Base-by-base conservation (phyloP, 352 stramenopile species). In the Globisporangium camurandrum region DNA sequence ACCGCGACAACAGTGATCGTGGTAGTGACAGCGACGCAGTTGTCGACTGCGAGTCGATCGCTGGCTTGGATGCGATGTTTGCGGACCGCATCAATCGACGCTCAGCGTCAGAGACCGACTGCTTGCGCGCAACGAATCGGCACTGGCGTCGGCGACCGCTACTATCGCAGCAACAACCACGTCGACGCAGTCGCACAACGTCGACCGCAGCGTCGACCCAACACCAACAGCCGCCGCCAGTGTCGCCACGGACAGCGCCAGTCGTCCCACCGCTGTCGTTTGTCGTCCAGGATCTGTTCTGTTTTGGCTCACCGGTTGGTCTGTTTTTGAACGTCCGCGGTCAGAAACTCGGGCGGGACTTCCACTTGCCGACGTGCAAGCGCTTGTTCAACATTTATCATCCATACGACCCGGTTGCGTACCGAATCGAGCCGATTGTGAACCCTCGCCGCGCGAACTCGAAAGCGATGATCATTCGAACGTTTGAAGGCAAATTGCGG, bases 351-450 rank as follows among this genome's bases (percentile, higher is more conserved):
- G 73, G 77, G 31, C 64, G 61, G 2, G 52, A 75, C 27, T 96
- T 93, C 46, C 59, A 55, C 34, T 66, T 97, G 14, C 80, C 81
- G 28, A 92, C 83, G 8, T 95, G 85, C 58, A 61, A 61, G 12
- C 69, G 75, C 19, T 51, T 97, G 20, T 98, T 96, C 66, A 98
- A 98, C 61, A 96, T 98, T 31, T 97, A 97, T 57, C 88, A 97
- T 61, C 90, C 90, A 43, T 94, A 88, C 65, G 93, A 98, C 71
- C 90, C 91, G 2, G 89, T 98, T 3, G 88, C 92, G 28, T 98
- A 98, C 64, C 80, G 93, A 42, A 96, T 98, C 56, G 93, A 98
- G 66, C 93, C 93, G 22, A 81, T 98, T n/a, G 56, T 98, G 47
- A 89, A 96, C 47, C 66, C 77, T 17, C 49, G 44, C 4, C 77